Percentiles rank a stretch among this genome's conserved stretches.
Conservation (phyloP, 2,329 filamentous ascomycete species). For the Metarhizium guizhouense region DNA sequence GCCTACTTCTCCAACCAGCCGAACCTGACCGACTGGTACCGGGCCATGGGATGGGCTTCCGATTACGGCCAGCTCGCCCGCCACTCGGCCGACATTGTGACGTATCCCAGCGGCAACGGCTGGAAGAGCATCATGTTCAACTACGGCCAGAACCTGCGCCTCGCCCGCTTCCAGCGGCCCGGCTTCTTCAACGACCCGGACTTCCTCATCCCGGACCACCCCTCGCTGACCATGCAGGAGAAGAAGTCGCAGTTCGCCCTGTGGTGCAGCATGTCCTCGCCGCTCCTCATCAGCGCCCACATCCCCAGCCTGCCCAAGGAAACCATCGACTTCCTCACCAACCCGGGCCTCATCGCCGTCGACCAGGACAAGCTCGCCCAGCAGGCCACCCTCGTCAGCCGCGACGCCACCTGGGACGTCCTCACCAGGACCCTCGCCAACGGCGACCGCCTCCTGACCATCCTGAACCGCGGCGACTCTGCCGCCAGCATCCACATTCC, state of each 20-base stretch:
- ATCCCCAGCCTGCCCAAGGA: constrained; percentile 25
- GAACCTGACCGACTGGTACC: constrained; percentile 34
- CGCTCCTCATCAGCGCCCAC: constrained; percentile 28
- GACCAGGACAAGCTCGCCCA: constrained; percentile 32
- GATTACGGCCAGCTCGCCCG: constrained; percentile 32
- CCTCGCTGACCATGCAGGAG: constrained; percentile 23
- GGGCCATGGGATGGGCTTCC: constrained; percentile 34
- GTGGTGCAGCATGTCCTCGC: constrained; percentile 26
- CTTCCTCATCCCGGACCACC: constrained; percentile 27
- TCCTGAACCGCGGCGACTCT: constrained; percentile 32
- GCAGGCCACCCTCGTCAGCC: constrained; percentile 38
- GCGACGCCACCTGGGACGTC: constrained; percentile 33
- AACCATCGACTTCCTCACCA: constrained; percentile 27
- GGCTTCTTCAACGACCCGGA: constrained; percentile 30
- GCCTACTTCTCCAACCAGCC: constrained; percentile 29
- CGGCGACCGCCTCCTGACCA: constrained; percentile 35
- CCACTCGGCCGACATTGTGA: constrained; percentile 32
- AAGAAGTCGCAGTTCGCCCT: constrained; percentile 26
- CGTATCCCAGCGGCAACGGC: constrained; percentile 29
- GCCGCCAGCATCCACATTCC: constrained; percentile 21
- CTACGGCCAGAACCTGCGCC: constrained; percentile 32
- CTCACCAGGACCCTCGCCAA: constrained; percentile 36
- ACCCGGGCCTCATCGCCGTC: constrained; percentile 30
- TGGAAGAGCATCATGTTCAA: constrained; percentile 41
- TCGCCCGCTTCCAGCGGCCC: constrained; percentile 29